A percentile compares a stretch with the other conserved stretches of the same genome.
These are phyloP conservation scores for Rhizophlyctis rosea DNA, from an alignment of 192 early-diverging fungal genomes.

Conservation along the genomic window DNA sequence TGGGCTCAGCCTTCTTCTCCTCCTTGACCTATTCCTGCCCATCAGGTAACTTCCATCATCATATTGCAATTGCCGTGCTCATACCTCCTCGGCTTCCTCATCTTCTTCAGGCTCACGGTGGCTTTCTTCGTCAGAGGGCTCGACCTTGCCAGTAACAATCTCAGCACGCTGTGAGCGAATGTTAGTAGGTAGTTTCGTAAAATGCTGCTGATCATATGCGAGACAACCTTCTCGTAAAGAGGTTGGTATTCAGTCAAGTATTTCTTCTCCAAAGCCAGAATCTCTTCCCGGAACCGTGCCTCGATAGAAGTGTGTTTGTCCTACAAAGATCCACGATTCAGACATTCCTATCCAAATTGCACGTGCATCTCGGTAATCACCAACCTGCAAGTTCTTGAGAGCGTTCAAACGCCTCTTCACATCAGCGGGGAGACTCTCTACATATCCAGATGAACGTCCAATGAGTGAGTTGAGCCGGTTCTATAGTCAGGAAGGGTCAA, in stretches of 20 bases:
- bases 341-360: not conserved
- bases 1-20: slow-evolving; percentile 8
- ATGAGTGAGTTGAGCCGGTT: slow-evolving; percentile 74
- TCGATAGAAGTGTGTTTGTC: slow-evolving; percentile 81
- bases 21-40: too few relatives aligned
- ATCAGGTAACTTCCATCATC: too few relatives aligned
- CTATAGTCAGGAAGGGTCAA: slow-evolving; percentile 46
- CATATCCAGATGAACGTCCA: slow-evolving; percentile 60
- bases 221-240: slow-evolving; percentile 67
- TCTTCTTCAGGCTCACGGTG: slow-evolving; percentile 57
- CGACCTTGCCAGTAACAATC: slow-evolving; percentile 72
- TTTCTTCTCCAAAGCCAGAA: slow-evolving; percentile 94
- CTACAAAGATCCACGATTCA: too few relatives aligned
- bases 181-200: slow-evolving; percentile 16
- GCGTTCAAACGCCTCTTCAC: slow-evolving; percentile 85
- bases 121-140: slow-evolving; percentile 90
- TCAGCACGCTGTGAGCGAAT: slow-evolving; percentile 56
- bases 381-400: slow-evolving; percentile 82
- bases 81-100: slow-evolving; percentile 34
- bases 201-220: not conserved
- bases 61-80: slow-evolving; percentile 34
- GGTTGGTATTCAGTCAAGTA: slow-evolving; percentile 83
- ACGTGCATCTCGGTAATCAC: not conserved
- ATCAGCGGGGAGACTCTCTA: slow-evolving; percentile 53
- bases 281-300: slow-evolving; percentile 88